Evolutionary conservation across 257 asterid genomes (phyloP).

Genomic region (Solanum chiquidenum): DNA sequence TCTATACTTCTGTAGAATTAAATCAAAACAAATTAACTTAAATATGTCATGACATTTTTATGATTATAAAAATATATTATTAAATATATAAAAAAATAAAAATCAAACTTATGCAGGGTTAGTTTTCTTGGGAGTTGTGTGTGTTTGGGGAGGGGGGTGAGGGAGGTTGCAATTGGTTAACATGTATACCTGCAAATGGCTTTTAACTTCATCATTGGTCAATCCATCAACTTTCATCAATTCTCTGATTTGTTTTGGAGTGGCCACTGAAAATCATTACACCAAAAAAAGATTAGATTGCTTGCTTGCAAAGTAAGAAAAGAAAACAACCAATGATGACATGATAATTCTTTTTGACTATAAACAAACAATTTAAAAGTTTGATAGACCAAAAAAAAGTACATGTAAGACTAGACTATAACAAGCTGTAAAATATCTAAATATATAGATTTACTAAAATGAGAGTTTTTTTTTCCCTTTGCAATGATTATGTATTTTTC

Average conservation of each 20-base stretch:
- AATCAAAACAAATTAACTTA: background rate
- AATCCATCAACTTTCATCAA: conserved; percentile 96
- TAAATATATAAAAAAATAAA: background rate
- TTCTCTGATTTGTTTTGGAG: conserved; percentile 92
- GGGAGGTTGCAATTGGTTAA: background rate
- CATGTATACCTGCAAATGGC: conserved; percentile 72
- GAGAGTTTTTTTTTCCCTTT: background rate
- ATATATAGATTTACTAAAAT: background rate
- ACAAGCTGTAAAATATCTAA: background rate
- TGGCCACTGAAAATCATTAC: conserved; percentile 65
- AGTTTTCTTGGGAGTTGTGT: background rate
- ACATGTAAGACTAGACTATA: background rate
- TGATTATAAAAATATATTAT: too few species aligned
- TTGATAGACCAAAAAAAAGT: background rate
- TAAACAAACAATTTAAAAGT: background rate
- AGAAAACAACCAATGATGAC: background rate
- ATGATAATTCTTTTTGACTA: background rate
- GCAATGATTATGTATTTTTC: background rate
- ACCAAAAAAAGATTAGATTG: background rate
- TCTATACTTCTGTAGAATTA: conserved; percentile 61
- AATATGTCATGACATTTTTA: background rate
- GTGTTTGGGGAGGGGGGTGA: background rate
- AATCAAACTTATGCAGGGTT: background rate
- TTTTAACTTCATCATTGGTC: conserved; percentile 99
- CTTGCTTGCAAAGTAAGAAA: background rate